These are phyloP conservation scores for Beauveria sp. DNA, from an alignment of 2,329 filamentous ascomycete species.

Conservation along the genomic window DNA sequence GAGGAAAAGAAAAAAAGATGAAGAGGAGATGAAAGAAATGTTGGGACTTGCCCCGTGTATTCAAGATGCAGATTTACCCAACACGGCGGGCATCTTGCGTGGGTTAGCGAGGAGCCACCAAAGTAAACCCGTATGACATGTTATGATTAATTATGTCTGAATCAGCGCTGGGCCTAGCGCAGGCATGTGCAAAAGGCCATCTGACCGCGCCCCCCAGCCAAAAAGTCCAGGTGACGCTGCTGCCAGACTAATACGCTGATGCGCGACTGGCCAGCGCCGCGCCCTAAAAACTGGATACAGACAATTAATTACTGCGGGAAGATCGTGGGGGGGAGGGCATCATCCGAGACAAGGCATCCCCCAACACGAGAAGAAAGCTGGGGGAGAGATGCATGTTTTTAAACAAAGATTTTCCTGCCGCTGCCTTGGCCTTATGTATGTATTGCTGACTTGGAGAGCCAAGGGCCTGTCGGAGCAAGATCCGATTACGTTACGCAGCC, in stretches of 20 bases:
- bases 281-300: no score
- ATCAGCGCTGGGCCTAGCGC: no score
- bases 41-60: neutral
- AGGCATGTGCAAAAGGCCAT: no score
- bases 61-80: constrained; percentile 1
- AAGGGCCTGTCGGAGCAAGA: neutral
- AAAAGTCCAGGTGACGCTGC: no score
- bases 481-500: neutral
- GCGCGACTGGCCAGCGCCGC: neutral
- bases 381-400: neutral
- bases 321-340: neutral
- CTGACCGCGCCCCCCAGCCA: no score
- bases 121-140: neutral
- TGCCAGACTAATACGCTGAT: constrained; percentile 7
- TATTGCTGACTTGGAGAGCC: no score
- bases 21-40: neutral
- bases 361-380: neutral
- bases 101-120: neutral
- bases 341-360: neutral
- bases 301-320: neutral
- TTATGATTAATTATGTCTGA: no score
- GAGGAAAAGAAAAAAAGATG: neutral
- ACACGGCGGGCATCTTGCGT: neutral
- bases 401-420: no score
- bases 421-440: no score